Percentiles rank a stretch among this genome's conserved stretches.
phyloP scores from a whole-genome alignment of 306 rosid species.

The Fragaria iinumae region DNA sequence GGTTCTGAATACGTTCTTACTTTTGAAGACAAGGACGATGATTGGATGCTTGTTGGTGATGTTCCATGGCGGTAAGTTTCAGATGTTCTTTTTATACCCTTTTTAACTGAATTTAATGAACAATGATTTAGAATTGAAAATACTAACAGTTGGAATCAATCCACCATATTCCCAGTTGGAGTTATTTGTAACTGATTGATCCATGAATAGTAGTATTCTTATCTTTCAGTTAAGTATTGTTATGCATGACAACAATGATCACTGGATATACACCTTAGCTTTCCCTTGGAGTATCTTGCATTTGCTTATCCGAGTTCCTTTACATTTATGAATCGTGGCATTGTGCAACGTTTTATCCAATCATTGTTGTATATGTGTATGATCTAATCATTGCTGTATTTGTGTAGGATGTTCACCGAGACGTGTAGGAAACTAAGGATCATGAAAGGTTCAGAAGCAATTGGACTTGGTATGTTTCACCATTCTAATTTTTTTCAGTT shows the following conservation, averaged over 20 bases:
- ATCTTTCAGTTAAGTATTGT: neutral
- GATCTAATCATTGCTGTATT: constrained; percentile 13
- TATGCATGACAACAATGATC: neutral
- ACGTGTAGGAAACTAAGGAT: constrained; percentile 81
- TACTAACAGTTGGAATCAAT: constrained; percentile 7
- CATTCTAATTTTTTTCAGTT: neutral
- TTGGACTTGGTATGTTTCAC: constrained; percentile 64
- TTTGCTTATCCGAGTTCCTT: neutral
- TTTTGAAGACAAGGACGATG: constrained; percentile 92
- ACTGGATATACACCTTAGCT: neutral
- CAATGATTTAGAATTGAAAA: neutral
- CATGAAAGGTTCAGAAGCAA: constrained; percentile 93
- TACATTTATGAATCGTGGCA: neutral
- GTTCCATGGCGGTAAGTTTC: constrained; percentile 94
- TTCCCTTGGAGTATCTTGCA: neutral
- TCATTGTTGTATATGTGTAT: neutral
- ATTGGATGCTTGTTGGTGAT: constrained; percentile 99
- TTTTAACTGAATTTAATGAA: neutral
- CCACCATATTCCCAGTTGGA: neutral
- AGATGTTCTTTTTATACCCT: constrained; percentile 14
- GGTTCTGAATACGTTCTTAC: constrained; percentile 88
- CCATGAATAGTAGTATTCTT: neutral
- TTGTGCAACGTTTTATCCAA: neutral
- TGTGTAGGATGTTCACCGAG: constrained; percentile 75
- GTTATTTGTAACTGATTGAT: neutral